Evolutionary conservation across 2,329 filamentous ascomycete genomes (phyloP).

Genomic region (Botrytis sinoallii): DNA sequence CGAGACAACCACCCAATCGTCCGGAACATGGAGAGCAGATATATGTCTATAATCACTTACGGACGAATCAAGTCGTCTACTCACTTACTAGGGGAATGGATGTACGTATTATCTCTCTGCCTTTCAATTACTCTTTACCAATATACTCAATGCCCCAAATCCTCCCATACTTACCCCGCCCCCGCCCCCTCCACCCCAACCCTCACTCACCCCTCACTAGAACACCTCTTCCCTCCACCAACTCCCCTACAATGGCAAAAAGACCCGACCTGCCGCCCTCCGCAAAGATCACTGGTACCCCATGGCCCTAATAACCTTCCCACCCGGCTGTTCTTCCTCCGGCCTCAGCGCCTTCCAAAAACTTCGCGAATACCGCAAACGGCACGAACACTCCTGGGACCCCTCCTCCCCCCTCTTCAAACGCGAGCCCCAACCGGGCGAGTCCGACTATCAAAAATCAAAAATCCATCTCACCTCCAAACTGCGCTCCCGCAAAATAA

Average conservation of each 20-base stretch:
- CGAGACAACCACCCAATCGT: constrained; percentile 11
- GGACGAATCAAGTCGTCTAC: constrained; percentile 43
- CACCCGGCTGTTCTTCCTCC: constrained; percentile 47
- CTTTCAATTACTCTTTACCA: not conserved
- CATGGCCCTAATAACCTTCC: constrained; percentile 58
- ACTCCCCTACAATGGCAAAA: constrained; percentile 65
- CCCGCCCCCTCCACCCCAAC: not conserved
- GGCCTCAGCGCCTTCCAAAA: constrained; percentile 61
- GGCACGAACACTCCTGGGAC: constrained; percentile 62
- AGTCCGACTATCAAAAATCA: not conserved
- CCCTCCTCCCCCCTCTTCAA: constrained; percentile 2
- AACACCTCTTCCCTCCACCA: constrained; percentile 52
- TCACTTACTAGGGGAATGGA: constrained; percentile 40
- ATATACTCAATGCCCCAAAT: not conserved
- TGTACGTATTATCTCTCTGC: constrained; percentile 27
- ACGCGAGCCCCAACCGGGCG: not conserved
- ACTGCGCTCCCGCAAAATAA: constrained; percentile 52
- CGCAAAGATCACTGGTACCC: constrained; percentile 67
- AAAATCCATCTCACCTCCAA: constrained; percentile 19
- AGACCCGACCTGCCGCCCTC: constrained; percentile 59
- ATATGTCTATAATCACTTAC: constrained; percentile 41
- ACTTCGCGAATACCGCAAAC: constrained; percentile 60
- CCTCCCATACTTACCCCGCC: not conserved
- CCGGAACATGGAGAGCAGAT: constrained; percentile 39
- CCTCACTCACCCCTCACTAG: constrained; percentile 29